These are phyloP conservation scores for Cercophora newfieldiana DNA, from an alignment of 495 filamentous ascomycete genomes.

Conservation along the genomic window DNA sequence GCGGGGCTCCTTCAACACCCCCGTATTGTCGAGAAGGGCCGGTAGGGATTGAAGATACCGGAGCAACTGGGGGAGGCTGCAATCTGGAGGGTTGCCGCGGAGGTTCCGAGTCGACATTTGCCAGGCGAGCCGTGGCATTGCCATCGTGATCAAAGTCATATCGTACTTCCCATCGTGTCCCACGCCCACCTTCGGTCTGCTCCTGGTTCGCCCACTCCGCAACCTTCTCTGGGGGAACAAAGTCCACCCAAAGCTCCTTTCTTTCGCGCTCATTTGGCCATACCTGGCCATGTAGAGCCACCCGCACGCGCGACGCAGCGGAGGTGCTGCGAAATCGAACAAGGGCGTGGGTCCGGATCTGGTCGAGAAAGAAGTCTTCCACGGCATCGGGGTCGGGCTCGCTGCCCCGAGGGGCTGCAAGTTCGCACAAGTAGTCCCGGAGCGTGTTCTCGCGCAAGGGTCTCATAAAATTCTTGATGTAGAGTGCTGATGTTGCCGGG, in stretches of 20 bases:
- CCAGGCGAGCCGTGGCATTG: constrained; percentile 54
- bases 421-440: constrained; percentile 62
- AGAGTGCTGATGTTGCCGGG: constrained; percentile 79
- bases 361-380: constrained; percentile 73
- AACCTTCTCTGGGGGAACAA: constrained; percentile 75
- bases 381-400: constrained; percentile 56
- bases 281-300: constrained; percentile 69
- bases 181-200: constrained; percentile 49
- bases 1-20: constrained; percentile 44
- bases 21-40: constrained; percentile 40
- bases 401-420: constrained; percentile 61
- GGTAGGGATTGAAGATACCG: constrained; percentile 32
- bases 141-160: constrained; percentile 55
- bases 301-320: constrained; percentile 76
- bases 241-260: constrained; percentile 86
- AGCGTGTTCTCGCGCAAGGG: constrained; percentile 69
- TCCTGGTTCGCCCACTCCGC: constrained; percentile 74
- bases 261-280: constrained; percentile 89
- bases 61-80: constrained; percentile 25
- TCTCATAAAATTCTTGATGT: constrained; percentile 89
- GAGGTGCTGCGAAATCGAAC: constrained; percentile 65
- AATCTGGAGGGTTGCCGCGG: constrained; percentile 12
- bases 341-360: constrained; percentile 85
- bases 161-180: constrained; percentile 56
- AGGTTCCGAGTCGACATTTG: constrained; percentile 36